Percentiles rank a stretch among this genome's conserved stretches.
phyloP scores from a whole-genome alignment of 345 rosid species.

The Citrus trifoliata region DNA sequence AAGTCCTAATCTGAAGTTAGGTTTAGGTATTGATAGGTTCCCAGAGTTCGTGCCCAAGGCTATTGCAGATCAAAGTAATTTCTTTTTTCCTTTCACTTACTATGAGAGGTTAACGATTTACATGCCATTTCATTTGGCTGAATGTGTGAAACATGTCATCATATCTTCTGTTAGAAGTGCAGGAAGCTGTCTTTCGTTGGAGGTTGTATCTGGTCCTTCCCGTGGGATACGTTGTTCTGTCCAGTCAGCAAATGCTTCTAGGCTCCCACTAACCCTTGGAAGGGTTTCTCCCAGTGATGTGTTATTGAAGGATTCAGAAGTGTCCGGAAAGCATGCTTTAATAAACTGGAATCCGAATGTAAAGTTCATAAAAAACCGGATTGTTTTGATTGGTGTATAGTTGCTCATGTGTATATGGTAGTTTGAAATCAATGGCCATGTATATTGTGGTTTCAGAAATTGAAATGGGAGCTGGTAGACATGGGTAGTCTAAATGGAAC shows the following conservation, averaged over 20 bases:
- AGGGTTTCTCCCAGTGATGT: conserved; percentile 81
- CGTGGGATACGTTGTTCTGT: conserved; percentile 52
- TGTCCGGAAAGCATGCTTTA: conserved; percentile 96
- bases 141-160: conserved; percentile 44
- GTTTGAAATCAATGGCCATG: conserved; percentile 9
- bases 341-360: conserved; percentile 89
- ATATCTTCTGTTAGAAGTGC: conserved; percentile 76
- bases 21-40: conserved; percentile 30
- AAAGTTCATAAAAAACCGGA: conserved; percentile 21
- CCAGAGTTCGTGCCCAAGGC: conserved; percentile 32
- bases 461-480: conserved; percentile 94
- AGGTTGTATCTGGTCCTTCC: conserved; percentile 90
- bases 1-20: conserved; percentile 26
- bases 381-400: conserved; percentile 10
- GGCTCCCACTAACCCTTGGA: conserved; percentile 83
- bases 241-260: conserved; percentile 57
- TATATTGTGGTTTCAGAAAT: conserved; percentile 54
- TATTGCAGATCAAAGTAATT: conserved; percentile 70
- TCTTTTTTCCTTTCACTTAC: conserved; percentile 28
- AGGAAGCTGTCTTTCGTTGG: conserved; percentile 89
- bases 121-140: conserved; percentile 22
- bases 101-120: conserved; percentile 16
- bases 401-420: conserved; percentile 13
- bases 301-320: conserved; percentile 79
- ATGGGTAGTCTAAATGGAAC: conserved; percentile 99